These are phyloP conservation scores for Geotrichum restrictum DNA, from an alignment of 1,139 yeast genomes.

Conservation along the genomic window DNA sequence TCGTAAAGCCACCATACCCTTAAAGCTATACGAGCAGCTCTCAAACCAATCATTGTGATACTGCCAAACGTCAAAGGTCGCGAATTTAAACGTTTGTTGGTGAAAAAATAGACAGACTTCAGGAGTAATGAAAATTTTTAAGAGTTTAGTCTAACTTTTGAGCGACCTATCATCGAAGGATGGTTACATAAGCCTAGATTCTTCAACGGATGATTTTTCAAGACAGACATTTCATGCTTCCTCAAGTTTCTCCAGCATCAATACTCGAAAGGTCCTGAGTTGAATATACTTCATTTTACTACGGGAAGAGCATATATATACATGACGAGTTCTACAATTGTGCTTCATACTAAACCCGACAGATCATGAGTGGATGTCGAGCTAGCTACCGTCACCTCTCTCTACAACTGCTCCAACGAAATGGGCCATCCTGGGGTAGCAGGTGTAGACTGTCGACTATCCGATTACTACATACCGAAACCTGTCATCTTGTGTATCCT, in stretches of 20 bases:
- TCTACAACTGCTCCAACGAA: neutral
- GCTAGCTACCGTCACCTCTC: neutral
- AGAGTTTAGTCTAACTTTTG: too few relatives aligned
- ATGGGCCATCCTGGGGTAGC: neutral
- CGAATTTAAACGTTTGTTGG: too few relatives aligned
- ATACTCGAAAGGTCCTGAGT: neutral
- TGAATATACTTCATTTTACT: too few relatives aligned
- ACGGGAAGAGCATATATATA: neutral
- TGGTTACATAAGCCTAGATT: constrained; percentile 2
- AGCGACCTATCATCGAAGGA: constrained; percentile 7
- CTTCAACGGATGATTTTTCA: neutral
- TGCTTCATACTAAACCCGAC: neutral
- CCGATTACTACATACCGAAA: neutral
- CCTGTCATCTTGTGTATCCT: neutral
- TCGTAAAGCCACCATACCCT: constrained; percentile 5
- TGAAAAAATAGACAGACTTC: neutral
- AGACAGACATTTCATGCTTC: neutral
- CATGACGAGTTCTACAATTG: neutral
- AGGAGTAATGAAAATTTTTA: constrained; percentile 9
- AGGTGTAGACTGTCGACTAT: neutral
- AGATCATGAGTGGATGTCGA: constrained; percentile 3
- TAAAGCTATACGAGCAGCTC: constrained; percentile 17
- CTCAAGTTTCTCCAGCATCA: neutral
- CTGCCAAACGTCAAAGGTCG: neutral
- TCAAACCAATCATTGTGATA: constrained; percentile 16